phyloP scores from a whole-genome alignment of 2,329 filamentous ascomycete genomes.

The Neofusicoccum parvum region DNA sequence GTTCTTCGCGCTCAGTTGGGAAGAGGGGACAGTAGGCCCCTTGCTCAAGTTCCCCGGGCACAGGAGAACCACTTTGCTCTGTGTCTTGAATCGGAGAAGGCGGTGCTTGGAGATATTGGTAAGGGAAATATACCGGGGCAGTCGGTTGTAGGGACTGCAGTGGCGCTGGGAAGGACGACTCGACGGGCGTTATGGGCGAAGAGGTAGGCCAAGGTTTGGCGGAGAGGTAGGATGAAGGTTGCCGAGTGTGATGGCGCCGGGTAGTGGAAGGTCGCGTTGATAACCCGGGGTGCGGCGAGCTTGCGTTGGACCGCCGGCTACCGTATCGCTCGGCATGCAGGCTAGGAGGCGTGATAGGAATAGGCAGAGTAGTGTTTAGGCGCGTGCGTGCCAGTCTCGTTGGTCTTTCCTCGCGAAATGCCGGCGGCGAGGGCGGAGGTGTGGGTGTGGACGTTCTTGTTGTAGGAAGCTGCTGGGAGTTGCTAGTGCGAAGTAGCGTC shows the following conservation, averaged over 20 bases:
- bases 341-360: not conserved
- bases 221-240: slow-evolving; percentile 7
- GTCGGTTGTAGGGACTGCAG: not conserved
- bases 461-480: not conserved
- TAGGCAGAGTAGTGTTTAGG: not conserved
- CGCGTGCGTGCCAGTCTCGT: not conserved
- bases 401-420: not conserved
- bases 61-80: not conserved
- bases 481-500: not conserved
- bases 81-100: not conserved
- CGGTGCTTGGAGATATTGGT: not conserved
- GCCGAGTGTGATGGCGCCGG: not conserved
- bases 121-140: not conserved
- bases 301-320: not conserved
- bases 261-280: not conserved
- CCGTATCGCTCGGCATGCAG: not conserved
- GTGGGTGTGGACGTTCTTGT: not conserved
- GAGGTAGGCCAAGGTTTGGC: not conserved
- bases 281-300: not conserved
- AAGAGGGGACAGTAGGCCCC: not conserved
- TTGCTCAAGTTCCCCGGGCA: not conserved
- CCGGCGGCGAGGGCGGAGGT: not conserved
- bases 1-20: not conserved
- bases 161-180: not conserved
- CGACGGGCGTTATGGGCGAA: not conserved